Evolutionary conservation across 805 yeast species (phyloP).

Genomic region (Candida germanica): DNA sequence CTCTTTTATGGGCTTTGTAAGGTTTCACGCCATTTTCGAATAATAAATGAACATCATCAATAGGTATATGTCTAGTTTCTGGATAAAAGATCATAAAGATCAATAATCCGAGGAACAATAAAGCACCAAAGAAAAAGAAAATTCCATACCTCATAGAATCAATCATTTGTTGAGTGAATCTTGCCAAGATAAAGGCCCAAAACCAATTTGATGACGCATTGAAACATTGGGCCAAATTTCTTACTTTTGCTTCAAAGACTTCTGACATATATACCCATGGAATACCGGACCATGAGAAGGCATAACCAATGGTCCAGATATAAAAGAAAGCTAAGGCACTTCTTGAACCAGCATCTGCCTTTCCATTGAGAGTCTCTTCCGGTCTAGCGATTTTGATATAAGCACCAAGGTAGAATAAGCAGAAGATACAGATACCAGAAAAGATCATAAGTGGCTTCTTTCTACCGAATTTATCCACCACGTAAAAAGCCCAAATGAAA

Average conservation of each 20-base stretch:
- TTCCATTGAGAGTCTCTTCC: constrained; percentile 11
- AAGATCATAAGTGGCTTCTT: constrained; percentile 36
- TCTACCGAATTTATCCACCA: constrained; percentile 48
- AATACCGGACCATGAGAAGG: constrained; percentile 45
- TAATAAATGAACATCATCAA: constrained; percentile 30
- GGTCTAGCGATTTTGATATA: constrained; percentile 42
- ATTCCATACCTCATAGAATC: constrained; percentile 42
- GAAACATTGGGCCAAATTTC: constrained; percentile 42
- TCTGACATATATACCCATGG: constrained; percentile 49
- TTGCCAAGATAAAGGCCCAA: constrained; percentile 49
- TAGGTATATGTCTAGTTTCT: constrained; percentile 37
- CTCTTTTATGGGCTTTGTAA: constrained; percentile 29
- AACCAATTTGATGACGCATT: constrained; percentile 49
- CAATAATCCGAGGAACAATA: constrained; percentile 6
- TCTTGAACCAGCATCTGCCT: constrained; percentile 33
- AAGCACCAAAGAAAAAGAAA: constrained; percentile 39
- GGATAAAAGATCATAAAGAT: constrained; percentile 31
- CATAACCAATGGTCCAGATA: constrained; percentile 46
- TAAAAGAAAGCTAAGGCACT: constrained; percentile 46
- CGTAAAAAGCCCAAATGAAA: constrained; percentile 41
- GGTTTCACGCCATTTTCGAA: constrained; percentile 28
- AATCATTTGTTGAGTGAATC: constrained; percentile 45
- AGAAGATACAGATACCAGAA: constrained; percentile 38
- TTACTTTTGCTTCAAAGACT: constrained; percentile 41
- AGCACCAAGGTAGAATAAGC: constrained; percentile 49